Evolutionary conservation across 2,329 filamentous ascomycete genomes (phyloP).

Genomic region (Ophiostoma sp.): DNA sequence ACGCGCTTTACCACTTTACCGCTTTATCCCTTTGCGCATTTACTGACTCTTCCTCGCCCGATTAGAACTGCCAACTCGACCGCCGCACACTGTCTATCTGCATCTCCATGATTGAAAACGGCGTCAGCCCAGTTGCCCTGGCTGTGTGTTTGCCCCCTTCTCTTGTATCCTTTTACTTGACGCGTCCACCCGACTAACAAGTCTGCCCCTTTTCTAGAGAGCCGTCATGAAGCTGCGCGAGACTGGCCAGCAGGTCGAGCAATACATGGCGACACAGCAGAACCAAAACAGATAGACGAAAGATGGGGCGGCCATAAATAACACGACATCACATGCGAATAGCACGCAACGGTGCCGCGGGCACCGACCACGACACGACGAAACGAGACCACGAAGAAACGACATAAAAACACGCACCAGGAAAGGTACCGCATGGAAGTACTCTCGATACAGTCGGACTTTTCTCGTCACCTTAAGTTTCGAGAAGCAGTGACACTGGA

Average conservation of each 20-base stretch:
- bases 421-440: too few relatives aligned
- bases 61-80: constrained; percentile 88
- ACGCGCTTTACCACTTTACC: neutral
- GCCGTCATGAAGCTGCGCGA: constrained; percentile 62
- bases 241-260: constrained; percentile 54
- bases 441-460: neutral
- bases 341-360: neutral
- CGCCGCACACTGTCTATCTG: constrained; percentile 89
- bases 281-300: constrained; percentile 11
- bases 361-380: neutral
- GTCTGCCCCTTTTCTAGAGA: constrained; percentile 43
- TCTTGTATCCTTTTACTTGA: too few relatives aligned
- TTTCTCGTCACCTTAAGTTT: too few relatives aligned
- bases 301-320: neutral
- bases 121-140: constrained; percentile 91
- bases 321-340: neutral
- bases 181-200: neutral
- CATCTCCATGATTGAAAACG: constrained; percentile 95
- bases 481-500: neutral
- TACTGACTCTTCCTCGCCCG: neutral
- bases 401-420: neutral
- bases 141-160: constrained; percentile 62
- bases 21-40: neutral
- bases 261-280: constrained; percentile 37
- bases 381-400: neutral